Base-by-base conservation (phyloP, 2,329 filamentous ascomycete genomes). In the Zymoseptoria passerinii region DNA sequence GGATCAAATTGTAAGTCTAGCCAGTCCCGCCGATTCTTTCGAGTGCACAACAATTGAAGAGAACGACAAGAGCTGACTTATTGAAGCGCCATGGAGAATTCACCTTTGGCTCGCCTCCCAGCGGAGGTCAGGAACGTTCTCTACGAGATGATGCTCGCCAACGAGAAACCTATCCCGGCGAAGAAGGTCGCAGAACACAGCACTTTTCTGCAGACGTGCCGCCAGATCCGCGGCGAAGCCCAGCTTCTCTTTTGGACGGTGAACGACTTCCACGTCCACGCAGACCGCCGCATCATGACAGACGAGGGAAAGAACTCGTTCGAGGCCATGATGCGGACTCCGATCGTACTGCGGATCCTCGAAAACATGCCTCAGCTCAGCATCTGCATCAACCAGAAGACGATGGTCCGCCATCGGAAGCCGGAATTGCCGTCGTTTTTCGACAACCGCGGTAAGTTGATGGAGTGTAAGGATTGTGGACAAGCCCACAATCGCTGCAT, bases 191-290 rank as follows among this genome's bases (percentile, higher is more conserved):
- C 56, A 35, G 48, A 19, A 28, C 58, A 62, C 35, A 58, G 60
- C 13, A 58, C 55, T 19, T 51, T 64, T n/a, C 52, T 64, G 44
- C 40, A 55, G 5, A 60, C 59, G 9, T 66, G 60, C 44, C 61
- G 59, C 23, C 55, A 58, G 35, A 63, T 63, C 51, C 61, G 65
- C 28, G 49, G 48, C 13, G 66, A 67, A 56, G 57, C 65, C 23
- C 58, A 66, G 50, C 58, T 61, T 27, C 62, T 66, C 55, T 67
- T 63, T 58, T 67, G 66, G 48, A 49, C 57, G 1, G 55, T 58
- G 48, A 66, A 65, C 58, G 44, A 49, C 5, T 67, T 66, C 56
- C 35, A 44, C 35, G 35, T 44, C 16, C 35, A 44, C 16, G n/a
- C n/a, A n/a, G 13, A 13, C 35, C n/a, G n/a, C 35, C 13, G 13